Evolutionary conservation across 148 eudicot genomes (phyloP), one percentile per base, ranked within the genome.

Genomic region (Gaultheria prostrata): DNA sequence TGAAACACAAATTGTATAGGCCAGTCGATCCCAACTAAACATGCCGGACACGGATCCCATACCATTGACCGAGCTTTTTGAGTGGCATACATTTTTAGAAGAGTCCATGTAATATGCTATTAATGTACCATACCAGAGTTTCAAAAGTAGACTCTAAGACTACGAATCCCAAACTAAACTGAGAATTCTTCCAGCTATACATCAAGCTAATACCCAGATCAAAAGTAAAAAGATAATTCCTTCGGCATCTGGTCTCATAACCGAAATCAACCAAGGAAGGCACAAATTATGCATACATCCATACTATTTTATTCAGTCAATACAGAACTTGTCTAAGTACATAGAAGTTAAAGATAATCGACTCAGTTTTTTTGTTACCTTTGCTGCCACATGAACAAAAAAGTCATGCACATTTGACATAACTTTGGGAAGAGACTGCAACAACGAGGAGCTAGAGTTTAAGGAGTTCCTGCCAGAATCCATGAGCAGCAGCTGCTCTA

Each of bases 381-480:
- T 97, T 49, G 99, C 97, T 48, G 99, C 99, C 77, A 97, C 99
- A 83, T 97, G 97, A 65, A 95, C 93, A 87, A 97, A 97, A 86
- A 93, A 97, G 83, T 92, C 99, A 86, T 95, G 99, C 65, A 95
- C 97, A 56, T 97, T 94, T 50, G 92, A 83, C 89, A 97, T 89
- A 86, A 97, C 98, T 83, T 95, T 92, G 57, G 99, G 99, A 87
- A 97, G 93, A 88, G 97, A 93, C 88, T 92, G 96, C 89, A 93
- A 83, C 82, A 97, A 83, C 2, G 98, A 97, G 18, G 92, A 88
- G 83, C 85, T 91, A 54, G 86, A 86, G 82, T 79, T 89, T 54
- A 86, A 79, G 65, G 91, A 86, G 57, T 91, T 90, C 83, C 86
- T 91, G 76, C 91, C 94, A 84, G 94, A 90, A 87, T 92, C 93